phyloP scores from a whole-genome alignment of 202 grass and related monocot genomes.

The Setaria viridis region DNA sequence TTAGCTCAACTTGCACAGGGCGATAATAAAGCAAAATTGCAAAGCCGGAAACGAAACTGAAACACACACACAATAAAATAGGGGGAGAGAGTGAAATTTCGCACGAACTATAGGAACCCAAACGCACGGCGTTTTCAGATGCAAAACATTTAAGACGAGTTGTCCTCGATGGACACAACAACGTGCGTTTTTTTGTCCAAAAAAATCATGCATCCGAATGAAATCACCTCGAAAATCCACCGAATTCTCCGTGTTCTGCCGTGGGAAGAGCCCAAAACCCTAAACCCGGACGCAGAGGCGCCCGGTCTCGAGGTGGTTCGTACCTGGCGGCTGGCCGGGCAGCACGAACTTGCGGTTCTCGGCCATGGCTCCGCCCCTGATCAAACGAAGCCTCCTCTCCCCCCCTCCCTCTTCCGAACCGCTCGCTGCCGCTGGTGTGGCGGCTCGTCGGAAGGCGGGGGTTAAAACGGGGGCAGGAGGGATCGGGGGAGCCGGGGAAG shows the following conservation, averaged over 20 bases:
- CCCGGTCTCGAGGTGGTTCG: no score
- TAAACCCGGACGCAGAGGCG: not conserved
- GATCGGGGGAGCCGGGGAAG: constrained; percentile 2
- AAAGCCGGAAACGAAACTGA: not conserved
- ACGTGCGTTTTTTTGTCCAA: not conserved
- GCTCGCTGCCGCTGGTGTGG: not conserved
- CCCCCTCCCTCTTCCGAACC: not conserved
- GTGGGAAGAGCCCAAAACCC: not conserved
- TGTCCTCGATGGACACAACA: not conserved
- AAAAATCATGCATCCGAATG: not conserved
- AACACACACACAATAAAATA: no score
- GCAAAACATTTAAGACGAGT: not conserved
- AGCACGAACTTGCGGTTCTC: constrained; percentile 37
- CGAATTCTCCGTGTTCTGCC: not conserved
- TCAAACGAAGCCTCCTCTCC: not conserved
- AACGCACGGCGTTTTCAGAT: not conserved
- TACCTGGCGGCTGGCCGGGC: constrained; percentile 53
- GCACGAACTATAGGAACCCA: not conserved
- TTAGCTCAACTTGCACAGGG: not conserved
- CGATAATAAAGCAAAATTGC: not conserved
- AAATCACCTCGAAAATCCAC: not conserved
- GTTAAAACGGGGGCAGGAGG: constrained; percentile 28
- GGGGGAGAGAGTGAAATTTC: not conserved
- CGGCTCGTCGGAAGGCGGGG: constrained; percentile 26
- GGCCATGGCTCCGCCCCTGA: constrained; percentile 37